Evolutionary conservation across 495 filamentous ascomycete species (phyloP).

Genomic region (Hypoxylon subgilvum): DNA sequence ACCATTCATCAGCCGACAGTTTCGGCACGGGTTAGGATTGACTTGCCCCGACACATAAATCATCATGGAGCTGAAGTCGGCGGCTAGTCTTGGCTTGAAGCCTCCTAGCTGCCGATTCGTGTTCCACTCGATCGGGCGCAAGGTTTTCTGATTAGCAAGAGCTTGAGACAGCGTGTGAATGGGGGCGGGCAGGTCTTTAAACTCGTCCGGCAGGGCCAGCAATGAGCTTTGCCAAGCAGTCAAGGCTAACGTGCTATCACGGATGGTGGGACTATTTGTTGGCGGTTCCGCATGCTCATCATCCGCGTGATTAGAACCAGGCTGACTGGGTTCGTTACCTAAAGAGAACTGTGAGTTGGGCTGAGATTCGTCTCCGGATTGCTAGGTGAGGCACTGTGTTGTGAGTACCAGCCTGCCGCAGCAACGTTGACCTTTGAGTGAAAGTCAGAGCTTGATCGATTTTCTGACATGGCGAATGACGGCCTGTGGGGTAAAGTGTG

Average conservation of each 20-base stretch:
- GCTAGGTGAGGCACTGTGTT: constrained; percentile 15
- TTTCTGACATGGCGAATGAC: constrained; percentile 8
- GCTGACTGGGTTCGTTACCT: neutral
- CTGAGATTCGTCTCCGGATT: neutral
- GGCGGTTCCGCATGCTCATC: constrained; percentile 2
- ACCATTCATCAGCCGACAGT: constrained; percentile 34
- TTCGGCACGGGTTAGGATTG: constrained; percentile 36
- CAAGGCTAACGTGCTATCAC: neutral
- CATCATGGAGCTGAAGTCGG: constrained; percentile 37
- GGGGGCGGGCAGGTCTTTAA: constrained; percentile 1
- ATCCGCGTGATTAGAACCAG: neutral
- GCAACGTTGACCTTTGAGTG: constrained; percentile 29
- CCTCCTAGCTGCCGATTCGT: constrained; percentile 23
- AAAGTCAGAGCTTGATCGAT: constrained; percentile 2
- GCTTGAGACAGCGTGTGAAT: constrained; percentile 29
- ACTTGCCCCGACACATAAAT: constrained; percentile 40
- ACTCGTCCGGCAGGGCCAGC: constrained; percentile 23
- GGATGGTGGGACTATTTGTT: neutral
- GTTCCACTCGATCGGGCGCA: constrained; percentile 39
- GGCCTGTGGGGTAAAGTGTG: neutral
- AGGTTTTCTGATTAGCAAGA: constrained; percentile 18
- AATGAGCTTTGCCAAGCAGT: constrained; percentile 33
- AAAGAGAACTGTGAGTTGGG: neutral
- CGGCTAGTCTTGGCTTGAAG: constrained; percentile 26
- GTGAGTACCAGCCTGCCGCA: constrained; percentile 30